Conservation (phyloP, 768 basidiomycete genomes). For the Suillus clintonianus region DNA sequence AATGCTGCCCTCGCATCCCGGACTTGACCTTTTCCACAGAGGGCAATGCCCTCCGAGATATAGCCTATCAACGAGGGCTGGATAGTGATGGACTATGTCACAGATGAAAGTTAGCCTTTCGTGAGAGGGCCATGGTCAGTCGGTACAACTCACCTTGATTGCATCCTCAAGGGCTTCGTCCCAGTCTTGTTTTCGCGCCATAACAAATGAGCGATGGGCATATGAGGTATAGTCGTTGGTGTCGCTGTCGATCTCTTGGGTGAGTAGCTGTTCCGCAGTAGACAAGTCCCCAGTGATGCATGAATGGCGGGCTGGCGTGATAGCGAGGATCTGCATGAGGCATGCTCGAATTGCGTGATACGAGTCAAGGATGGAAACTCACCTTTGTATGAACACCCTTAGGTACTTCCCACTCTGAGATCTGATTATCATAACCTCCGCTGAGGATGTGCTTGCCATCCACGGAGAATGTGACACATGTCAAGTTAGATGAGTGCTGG, state of each 20-base stretch:
- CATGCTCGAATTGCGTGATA: background rate
- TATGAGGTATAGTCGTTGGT: background rate
- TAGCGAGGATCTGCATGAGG: background rate
- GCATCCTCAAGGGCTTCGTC: background rate
- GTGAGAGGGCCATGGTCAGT: too few species aligned
- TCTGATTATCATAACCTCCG: background rate
- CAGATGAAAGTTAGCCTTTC: background rate
- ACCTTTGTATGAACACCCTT: background rate
- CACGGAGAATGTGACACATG: background rate
- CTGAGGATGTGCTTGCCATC: background rate
- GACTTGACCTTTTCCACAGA: background rate
- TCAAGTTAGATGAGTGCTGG: background rate
- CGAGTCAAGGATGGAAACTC: background rate
- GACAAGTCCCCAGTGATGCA: background rate
- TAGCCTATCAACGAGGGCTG: background rate
- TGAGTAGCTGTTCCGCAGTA: background rate
- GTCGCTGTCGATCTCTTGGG: background rate
- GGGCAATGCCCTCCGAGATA: background rate
- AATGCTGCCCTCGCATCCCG: background rate
- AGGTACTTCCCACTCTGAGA: background rate
- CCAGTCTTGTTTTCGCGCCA: background rate
- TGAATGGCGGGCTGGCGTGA: background rate
- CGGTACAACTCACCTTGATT: background rate
- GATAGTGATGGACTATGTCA: background rate
- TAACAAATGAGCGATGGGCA: background rate